A percentile compares a stretch with the other conserved stretches of the same genome.
Evolutionary conservation across 2,329 filamentous ascomycete species (phyloP).

Genomic region (Clonostachys rhizophaga): DNA sequence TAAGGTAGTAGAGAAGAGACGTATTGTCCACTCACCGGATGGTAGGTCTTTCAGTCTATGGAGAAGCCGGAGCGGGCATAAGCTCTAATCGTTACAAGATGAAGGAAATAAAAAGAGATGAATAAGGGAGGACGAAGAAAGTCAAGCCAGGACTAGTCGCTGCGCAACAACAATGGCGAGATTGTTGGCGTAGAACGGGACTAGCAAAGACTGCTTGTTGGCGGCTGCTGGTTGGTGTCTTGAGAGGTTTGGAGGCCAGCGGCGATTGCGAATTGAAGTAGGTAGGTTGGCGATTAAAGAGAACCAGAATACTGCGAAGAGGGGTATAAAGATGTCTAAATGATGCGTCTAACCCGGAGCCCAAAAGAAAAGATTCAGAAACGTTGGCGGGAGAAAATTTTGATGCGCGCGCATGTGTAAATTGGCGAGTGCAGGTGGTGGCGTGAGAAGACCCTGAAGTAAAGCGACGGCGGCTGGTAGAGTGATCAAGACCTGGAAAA

Average conservation of each 20-base stretch:
- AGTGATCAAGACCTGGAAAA: not conserved
- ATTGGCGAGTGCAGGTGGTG: not conserved
- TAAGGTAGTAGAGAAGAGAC: not conserved
- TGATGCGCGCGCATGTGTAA: not conserved
- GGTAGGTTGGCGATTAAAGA: too few species aligned
- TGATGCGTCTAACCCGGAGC: slow-evolving; percentile 1
- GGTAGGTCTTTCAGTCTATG: too few species aligned
- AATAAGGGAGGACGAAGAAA: not conserved
- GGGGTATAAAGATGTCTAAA: slow-evolving; percentile 2
- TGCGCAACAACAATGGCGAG: too few species aligned
- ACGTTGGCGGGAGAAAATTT: not conserved
- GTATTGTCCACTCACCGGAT: not conserved
- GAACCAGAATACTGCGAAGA: not conserved
- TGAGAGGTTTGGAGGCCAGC: too few species aligned
- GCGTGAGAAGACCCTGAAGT: not conserved
- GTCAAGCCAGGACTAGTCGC: not conserved
- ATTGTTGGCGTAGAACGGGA: too few species aligned
- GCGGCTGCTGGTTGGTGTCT: too few species aligned
- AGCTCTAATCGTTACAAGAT: too few species aligned
- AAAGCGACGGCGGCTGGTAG: not conserved
- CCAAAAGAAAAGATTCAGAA: not conserved
- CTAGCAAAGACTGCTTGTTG: too few species aligned
- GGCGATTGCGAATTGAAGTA: too few species aligned
- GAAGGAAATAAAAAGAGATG: not conserved
- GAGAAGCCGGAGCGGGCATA: too few species aligned